A percentile compares a stretch with the other conserved stretches of the same genome.
phyloP scores from a whole-genome alignment of 225 moss, liverwort and hornwort genomes.

The Physcomitrium patens region DNA sequence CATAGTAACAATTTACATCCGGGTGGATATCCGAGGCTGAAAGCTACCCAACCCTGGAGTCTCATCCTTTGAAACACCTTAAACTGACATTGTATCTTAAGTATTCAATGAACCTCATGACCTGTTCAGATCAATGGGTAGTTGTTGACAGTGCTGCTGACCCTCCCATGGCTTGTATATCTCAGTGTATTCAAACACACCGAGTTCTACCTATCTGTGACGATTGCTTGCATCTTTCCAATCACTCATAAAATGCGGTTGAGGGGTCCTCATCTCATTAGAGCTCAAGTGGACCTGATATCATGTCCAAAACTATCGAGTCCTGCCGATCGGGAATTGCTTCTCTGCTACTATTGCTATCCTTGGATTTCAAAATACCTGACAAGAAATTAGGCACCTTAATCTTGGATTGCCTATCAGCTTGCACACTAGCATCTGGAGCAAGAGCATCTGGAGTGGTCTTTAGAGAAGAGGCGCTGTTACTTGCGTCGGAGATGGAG shows the following conservation, averaged over 20 bases:
- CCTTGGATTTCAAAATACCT: slow-evolving; percentile 54
- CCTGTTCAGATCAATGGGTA: neutral
- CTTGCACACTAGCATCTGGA: slow-evolving; percentile 39
- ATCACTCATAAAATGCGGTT: slow-evolving; percentile 24
- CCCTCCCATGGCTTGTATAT: slow-evolving; percentile 19
- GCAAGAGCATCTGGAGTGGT: slow-evolving; percentile 35
- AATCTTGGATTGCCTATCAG: slow-evolving; percentile 47
- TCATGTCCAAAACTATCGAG: slow-evolving; percentile 62
- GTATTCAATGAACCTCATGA: slow-evolving; percentile 5
- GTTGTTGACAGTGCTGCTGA: slow-evolving; percentile 6
- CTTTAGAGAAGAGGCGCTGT: slow-evolving; percentile 24
- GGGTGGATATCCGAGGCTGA: no score
- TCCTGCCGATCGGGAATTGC: slow-evolving; percentile 48
- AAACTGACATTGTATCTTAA: no score
- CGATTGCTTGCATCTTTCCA: slow-evolving; percentile 15
- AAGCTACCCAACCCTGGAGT: no score
- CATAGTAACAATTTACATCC: no score
- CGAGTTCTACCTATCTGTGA: slow-evolving; percentile 10
- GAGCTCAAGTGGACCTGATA: slow-evolving; percentile 73
- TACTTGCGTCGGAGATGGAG: slow-evolving; percentile 26
- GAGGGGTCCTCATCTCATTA: slow-evolving; percentile 37
- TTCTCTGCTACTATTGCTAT: slow-evolving; percentile 44
- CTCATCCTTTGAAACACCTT: no score
- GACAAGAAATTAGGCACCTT: slow-evolving; percentile 57
- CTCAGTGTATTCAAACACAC: slow-evolving; percentile 20